Percentiles rank a stretch among this genome's conserved stretches.
phyloP scores from a whole-genome alignment of 2,329 filamentous ascomycete species.

The Exserohilum rostratum region DNA sequence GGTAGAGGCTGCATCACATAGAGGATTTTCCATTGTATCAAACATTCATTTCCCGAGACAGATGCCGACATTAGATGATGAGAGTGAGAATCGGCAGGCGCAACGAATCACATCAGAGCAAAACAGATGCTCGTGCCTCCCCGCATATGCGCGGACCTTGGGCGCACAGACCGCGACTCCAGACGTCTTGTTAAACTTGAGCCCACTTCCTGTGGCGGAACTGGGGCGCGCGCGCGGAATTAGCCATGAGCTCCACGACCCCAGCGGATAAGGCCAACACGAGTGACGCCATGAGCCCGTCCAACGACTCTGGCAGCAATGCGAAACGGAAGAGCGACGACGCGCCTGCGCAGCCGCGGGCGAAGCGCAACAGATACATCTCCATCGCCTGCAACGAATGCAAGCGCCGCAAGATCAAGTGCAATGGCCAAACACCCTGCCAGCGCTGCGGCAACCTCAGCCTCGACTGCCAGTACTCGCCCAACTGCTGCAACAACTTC shows the following conservation, averaged over 20 bases:
- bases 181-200: not conserved
- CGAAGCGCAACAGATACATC: constrained; percentile 68
- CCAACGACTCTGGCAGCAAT: constrained; percentile 28
- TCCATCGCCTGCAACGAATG: constrained; percentile 72
- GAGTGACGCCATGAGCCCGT: constrained; percentile 44
- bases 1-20: not conserved
- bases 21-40: not conserved
- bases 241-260: constrained; percentile 22
- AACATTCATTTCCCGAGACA: not conserved
- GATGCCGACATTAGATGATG: not conserved
- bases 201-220: constrained; percentile 16
- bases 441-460: constrained; percentile 69
- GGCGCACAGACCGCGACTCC: constrained; percentile 16
- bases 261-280: constrained; percentile 29
- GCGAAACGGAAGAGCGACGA: constrained; percentile 55
- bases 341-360: constrained; percentile 55
- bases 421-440: constrained; percentile 69
- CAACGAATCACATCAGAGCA: not conserved
- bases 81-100: not conserved
- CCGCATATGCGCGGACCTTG: constrained; percentile 12
- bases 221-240: constrained; percentile 12
- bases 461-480: constrained; percentile 68
- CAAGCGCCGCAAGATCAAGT: constrained; percentile 71
- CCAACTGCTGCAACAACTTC: constrained; percentile 78
- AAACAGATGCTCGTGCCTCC: not conserved